Percentiles rank a stretch among this genome's conserved stretches.
Conservation (phyloP, 306 rosid species). For the Rosa persica region DNA sequence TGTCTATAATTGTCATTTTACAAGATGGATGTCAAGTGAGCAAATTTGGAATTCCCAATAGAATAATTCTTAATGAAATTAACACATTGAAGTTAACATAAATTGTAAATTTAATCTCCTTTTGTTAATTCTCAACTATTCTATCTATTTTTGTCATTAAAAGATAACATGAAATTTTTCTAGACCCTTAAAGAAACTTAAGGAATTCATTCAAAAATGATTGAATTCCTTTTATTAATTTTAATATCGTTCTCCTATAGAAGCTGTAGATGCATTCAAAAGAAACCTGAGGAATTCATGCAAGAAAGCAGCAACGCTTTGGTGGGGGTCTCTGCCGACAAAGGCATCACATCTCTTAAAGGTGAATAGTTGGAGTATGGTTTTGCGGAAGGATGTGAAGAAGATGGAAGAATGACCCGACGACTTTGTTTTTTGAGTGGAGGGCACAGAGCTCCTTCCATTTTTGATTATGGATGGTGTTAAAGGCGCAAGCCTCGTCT, state of each 20-base stretch:
- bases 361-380: slow-evolving; percentile 58
- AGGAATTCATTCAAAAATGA: too few species aligned
- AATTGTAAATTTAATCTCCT: too few species aligned
- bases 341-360: slow-evolving; percentile 63
- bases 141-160: too few species aligned
- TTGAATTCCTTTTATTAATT: too few species aligned
- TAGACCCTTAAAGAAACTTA: too few species aligned
- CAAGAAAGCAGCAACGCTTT: slow-evolving; percentile 49
- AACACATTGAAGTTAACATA: too few species aligned
- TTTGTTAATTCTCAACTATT: too few species aligned
- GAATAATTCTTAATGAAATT: too few species aligned
- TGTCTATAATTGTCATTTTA: too few species aligned
- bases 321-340: slow-evolving; percentile 39
- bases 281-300: slow-evolving; percentile 70
- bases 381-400: slow-evolving; percentile 66
- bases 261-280: slow-evolving; percentile 42
- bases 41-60: too few species aligned
- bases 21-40: too few species aligned
- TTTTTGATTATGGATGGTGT: slow-evolving; percentile 78
- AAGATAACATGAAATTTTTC: too few species aligned
- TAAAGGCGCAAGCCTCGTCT: slow-evolving; percentile 63
- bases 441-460: slow-evolving; percentile 72
- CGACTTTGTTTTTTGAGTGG: slow-evolving; percentile 49
- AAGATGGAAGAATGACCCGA: slow-evolving; percentile 26
- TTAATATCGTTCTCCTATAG: slow-evolving; percentile 4